Evolutionary conservation across 768 basidiomycete genomes (phyloP), one percentile per base, ranked within the genome.

Genomic region (Leucogyrophana mollusca): DNA sequence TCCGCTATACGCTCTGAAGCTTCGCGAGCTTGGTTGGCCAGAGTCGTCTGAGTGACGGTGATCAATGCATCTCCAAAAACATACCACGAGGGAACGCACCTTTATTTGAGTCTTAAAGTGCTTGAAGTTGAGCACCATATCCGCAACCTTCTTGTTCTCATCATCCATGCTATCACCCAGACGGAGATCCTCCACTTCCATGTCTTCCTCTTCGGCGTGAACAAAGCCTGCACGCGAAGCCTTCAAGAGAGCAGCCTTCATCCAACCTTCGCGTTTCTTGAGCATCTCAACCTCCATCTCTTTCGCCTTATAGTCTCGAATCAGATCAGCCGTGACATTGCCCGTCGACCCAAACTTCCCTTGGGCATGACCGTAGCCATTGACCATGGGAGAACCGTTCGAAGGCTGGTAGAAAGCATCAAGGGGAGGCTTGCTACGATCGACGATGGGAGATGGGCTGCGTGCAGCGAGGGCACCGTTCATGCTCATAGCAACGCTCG

Each of bases 91-190:
- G 30, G 34, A 8, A 67, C 80, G 53, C 51, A 93, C 94, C 83
- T 94, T 90, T 42, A 94, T 76, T 52, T 82, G 82, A 9, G 90
- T 87, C 63, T 84, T 83, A 64, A 93, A 87, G 59, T 91, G 85
- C 71, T 95, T 98, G 58, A 98, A 80, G 59, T 77, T 80, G 46
- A 96, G 68, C 4, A 87, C 72, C 64, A 91, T 76, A 53, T 93
- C 89, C 2, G 79, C 73, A 47, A 85, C 71, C 45, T 71, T 73
- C 27, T 76, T 74, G 34, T 74, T 77, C 21, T 77, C 77, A 20
- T 70, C 68, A 43, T 60, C 45, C 23, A 44, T 17, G 27, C 71
- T 69, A 33, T 56, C 59, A n/a, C 61, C 61, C 33, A 64, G 63
- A 45, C 70, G 60, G 34, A 66, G 55, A 38, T 54, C 62, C 41